Evolutionary conservation across 768 basidiomycete genomes (phyloP), one percentile per base, ranked within the genome.

Genomic region (Chiua virens): DNA sequence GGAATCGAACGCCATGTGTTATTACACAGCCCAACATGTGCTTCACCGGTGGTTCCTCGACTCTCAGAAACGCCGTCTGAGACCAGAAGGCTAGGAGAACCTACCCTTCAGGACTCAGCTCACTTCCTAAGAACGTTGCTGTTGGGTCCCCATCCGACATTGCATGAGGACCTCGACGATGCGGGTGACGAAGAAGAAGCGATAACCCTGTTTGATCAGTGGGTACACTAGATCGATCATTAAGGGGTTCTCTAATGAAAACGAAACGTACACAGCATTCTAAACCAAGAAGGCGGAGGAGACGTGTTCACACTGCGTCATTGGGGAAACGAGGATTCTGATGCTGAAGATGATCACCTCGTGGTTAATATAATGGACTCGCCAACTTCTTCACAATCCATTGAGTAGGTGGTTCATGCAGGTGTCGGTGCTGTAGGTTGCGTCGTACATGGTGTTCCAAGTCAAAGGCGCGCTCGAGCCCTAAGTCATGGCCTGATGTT

Each of bases 191-290:
- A 87, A 55, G 65, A 64, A 13, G 70, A 70, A 43, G 79, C 83
- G 0, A 79, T 89, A 48, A 74, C 74, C n/a, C 69, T 87, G 57
- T 90, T 90, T 64, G 88, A 90, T 62, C 77, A 82, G 88, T 89
- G 56, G 62, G 79, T 70, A 15, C n/a, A 36, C 23, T n/a, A n/a
- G 41, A 28, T 38, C 36, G 47, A 45, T 42, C 47, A 46, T 21
- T 45, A 38, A 23, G 37, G 30, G 30, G 8, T 27, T 7, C 32
- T 25, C 53, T 61, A 36, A 63, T 41, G 42, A n/a, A 21, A 43
- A 41, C 25, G 25, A 5, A 52, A 32, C n/a, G 30, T 27, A 21
- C 41, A 25, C 51, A 88, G 86, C 58, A 81, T 88, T 22, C 50
- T 87, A 38, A 74, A 78, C 38, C 71, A 75, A 53, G 85, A 88